phyloP scores from a whole-genome alignment of 352 stramenopile species.

The Salisapilia sapeloensis region DNA sequence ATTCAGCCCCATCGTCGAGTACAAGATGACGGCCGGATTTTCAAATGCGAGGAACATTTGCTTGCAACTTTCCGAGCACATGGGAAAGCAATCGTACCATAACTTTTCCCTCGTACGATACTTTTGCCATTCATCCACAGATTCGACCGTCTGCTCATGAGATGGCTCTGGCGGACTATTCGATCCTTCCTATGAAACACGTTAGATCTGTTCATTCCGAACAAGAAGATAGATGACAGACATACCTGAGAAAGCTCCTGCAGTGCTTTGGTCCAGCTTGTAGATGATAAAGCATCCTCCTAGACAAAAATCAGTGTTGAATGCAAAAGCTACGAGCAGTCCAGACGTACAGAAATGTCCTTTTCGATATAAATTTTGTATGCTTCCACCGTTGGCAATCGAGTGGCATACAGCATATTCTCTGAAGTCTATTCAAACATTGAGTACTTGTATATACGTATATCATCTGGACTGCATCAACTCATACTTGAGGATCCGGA shows the following conservation, averaged over 20 bases:
- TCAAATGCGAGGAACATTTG: constrained; percentile 63
- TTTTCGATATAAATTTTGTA: constrained; percentile 78
- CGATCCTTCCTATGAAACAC: too few relatives aligned
- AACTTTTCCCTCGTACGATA: constrained; percentile 43
- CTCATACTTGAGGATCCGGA: constrained; percentile 24
- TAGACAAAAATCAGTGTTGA: too few relatives aligned
- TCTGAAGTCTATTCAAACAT: constrained; percentile 13
- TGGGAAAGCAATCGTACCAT: constrained; percentile 72
- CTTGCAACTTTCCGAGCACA: constrained; percentile 43
- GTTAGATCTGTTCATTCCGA: too few relatives aligned
- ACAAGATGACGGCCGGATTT: constrained; percentile 56
- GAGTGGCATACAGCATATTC: constrained; percentile 31
- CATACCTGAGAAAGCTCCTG: too few relatives aligned
- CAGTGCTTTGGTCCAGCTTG: too few relatives aligned
- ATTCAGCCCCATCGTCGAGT: constrained; percentile 66
- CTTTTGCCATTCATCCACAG: constrained; percentile 21
- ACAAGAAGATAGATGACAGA: too few relatives aligned
- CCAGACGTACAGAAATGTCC: constrained; percentile 16
- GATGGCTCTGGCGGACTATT: too few relatives aligned
- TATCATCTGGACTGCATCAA: too few relatives aligned
- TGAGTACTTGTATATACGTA: not conserved
- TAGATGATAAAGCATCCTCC: too few relatives aligned
- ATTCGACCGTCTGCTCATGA: too few relatives aligned
- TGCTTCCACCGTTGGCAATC: constrained; percentile 45
- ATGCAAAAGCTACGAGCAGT: too few relatives aligned